Percentiles rank a stretch among this genome's conserved stretches.
Evolutionary conservation across 768 basidiomycete genomes (phyloP).

Genomic region (Plicaturopsis crispa): DNA sequence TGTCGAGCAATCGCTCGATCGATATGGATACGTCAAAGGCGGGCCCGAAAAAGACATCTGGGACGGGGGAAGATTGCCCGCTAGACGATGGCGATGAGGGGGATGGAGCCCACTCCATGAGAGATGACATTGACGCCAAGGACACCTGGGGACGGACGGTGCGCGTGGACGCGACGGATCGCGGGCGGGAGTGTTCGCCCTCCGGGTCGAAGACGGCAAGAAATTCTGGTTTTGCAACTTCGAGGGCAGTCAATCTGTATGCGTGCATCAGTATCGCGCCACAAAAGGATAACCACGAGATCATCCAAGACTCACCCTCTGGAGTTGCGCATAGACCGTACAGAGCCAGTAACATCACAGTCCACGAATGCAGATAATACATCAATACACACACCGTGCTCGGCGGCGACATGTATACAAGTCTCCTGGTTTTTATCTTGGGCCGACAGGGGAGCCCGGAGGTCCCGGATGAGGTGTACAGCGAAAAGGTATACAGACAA

Average conservation of each 20-base stretch:
- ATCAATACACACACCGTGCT: slow-evolving; percentile 59
- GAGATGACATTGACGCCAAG: slow-evolving; percentile 41
- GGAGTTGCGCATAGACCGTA: slow-evolving; percentile 57
- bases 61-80: slow-evolving; percentile 20
- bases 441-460: slow-evolving; percentile 62
- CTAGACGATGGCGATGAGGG: slow-evolving; percentile 10
- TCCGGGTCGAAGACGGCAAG: slow-evolving; percentile 53
- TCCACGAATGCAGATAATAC: slow-evolving; percentile 57
- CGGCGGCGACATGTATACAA: slow-evolving; percentile 74
- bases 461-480: slow-evolving; percentile 60
- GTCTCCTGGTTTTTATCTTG: slow-evolving; percentile 64
- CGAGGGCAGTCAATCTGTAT: slow-evolving; percentile 52
- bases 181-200: slow-evolving; percentile 36
- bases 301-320: slow-evolving; percentile 44
- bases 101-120: slow-evolving; percentile 15
- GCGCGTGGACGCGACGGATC: slow-evolving; percentile 45
- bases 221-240: slow-evolving; percentile 63
- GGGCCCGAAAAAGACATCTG: slow-evolving; percentile 26
- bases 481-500: slow-evolving; percentile 47
- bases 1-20: slow-evolving; percentile 42
- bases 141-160: slow-evolving; percentile 46
- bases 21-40: slow-evolving; percentile 39
- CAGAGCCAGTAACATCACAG: slow-evolving; percentile 48
- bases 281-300: too few relatives aligned
- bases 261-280: too few relatives aligned